These are phyloP conservation scores for Cercospora brassicicola DNA, from an alignment of 2,329 filamentous ascomycete species.

Conservation along the genomic window DNA sequence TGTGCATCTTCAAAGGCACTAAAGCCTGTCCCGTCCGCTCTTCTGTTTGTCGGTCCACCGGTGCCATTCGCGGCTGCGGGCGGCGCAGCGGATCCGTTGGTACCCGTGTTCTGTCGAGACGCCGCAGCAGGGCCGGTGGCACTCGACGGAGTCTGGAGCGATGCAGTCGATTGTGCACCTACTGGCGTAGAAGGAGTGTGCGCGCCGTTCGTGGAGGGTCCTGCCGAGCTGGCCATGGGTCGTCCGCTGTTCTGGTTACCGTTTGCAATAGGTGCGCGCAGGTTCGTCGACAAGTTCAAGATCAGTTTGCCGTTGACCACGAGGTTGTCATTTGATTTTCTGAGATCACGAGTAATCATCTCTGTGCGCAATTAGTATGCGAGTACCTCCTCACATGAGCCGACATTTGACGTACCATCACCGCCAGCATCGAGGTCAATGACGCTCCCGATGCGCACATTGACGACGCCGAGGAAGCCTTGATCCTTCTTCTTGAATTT, in stretches of 20 bases:
- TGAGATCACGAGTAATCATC: conserved; percentile 95
- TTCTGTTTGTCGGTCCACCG: conserved; percentile 38
- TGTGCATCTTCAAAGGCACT: conserved; percentile 97
- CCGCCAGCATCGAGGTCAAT: conserved; percentile 86
- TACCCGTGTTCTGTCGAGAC: conserved; percentile 30
- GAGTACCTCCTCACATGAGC: neutral
- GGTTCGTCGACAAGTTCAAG: conserved; percentile 90
- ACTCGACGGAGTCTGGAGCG: conserved; percentile 34
- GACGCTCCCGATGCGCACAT: conserved; percentile 90
- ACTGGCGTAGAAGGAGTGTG: conserved; percentile 43
- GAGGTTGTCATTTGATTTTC: conserved; percentile 96
- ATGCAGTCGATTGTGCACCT: conserved; percentile 42
- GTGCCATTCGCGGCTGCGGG: conserved; percentile 12
- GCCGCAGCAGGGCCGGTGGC: conserved; percentile 29
- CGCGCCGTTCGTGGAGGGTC: conserved; percentile 41
- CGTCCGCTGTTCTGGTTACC: conserved; percentile 38
- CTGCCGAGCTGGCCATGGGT: conserved; percentile 43
- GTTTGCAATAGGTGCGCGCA: conserved; percentile 67
- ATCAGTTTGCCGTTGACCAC: conserved; percentile 98
- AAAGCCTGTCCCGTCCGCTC: conserved; percentile 53
- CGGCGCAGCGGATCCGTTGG: conserved; percentile 11
- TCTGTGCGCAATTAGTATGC: conserved; percentile 52
- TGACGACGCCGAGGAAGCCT: conserved; percentile 95
- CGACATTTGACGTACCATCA: conserved; percentile 66
- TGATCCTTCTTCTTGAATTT: conserved; percentile 99